Conservation (phyloP, 345 rosid genomes). For the Kernera saxatilis region DNA sequence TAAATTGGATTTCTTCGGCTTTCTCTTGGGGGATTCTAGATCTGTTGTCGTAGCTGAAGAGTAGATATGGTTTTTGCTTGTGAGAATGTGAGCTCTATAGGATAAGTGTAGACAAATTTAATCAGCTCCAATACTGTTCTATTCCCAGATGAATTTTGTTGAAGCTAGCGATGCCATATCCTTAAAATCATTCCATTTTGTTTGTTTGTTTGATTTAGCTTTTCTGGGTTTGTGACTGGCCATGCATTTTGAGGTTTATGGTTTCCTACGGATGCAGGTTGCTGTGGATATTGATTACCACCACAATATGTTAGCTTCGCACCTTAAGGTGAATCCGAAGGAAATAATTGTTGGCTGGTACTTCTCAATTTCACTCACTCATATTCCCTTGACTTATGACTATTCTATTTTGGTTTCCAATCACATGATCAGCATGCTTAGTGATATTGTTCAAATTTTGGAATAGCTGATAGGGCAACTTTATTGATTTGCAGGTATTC, state of each 20-base stretch:
- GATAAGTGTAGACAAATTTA: neutral
- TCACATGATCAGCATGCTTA: neutral
- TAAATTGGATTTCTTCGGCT: neutral
- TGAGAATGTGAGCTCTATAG: neutral
- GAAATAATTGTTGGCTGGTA: conserved; percentile 99
- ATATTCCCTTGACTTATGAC: neutral
- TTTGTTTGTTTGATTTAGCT: neutral
- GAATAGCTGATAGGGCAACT: neutral
- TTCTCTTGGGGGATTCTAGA: neutral
- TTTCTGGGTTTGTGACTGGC: neutral
- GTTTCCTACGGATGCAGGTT: conserved; percentile 45
- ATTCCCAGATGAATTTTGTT: neutral
- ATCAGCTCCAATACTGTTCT: neutral
- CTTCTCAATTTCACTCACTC: conserved; percentile 10
- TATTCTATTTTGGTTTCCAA: neutral
- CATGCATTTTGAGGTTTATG: neutral
- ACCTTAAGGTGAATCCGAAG: conserved; percentile 86
- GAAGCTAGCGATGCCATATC: neutral
- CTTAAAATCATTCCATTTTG: neutral
- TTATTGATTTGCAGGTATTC: conserved; percentile 59
- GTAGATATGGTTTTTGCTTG: neutral
- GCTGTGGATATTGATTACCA: conserved; percentile 96
- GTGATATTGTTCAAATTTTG: neutral
- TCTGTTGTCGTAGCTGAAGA: conserved; percentile 14
- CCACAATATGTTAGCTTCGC: conserved; percentile 83